These are phyloP conservation scores for Colletotrichum kahawae DNA, from an alignment of 2,329 filamentous ascomycete species.

Conservation along the genomic window DNA sequence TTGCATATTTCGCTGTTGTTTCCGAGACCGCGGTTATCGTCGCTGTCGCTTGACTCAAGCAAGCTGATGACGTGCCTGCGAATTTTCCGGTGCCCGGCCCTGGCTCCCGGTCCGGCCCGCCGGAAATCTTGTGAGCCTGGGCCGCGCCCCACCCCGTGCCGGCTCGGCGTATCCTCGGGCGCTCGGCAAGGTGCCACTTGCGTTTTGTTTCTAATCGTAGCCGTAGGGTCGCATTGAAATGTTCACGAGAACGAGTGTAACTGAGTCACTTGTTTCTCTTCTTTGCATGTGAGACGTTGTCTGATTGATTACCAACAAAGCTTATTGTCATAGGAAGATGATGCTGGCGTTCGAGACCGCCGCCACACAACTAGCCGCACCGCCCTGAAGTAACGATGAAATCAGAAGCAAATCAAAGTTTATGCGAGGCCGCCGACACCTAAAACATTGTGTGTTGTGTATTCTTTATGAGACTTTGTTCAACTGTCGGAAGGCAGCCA, in stretches of 20 bases:
- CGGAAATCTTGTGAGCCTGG: neutral
- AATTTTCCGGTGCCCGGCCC: neutral
- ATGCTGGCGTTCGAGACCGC: neutral
- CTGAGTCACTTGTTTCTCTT: neutral
- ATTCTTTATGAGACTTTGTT: fast-evolving
- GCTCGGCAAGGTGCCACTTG: neutral
- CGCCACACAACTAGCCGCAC: neutral
- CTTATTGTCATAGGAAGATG: neutral
- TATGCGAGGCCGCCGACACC: neutral
- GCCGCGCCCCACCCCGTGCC: neutral
- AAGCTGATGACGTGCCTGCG: neutral
- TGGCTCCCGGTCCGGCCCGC: neutral
- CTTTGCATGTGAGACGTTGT: neutral
- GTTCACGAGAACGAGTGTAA: neutral
- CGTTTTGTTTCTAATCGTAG: neutral
- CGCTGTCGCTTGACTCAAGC: neutral
- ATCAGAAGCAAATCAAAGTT: neutral
- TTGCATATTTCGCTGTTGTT: neutral
- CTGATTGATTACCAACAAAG: neutral
- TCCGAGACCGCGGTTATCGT: neutral
- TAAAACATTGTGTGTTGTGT: neutral
- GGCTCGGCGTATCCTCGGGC: neutral
- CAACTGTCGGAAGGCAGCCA: neutral
- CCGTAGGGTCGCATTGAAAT: neutral
- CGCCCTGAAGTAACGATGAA: neutral